Percentiles rank a stretch among this genome's conserved stretches.
phyloP scores from a whole-genome alignment of 225 moss, liverwort and hornwort species.

The Straminergon stramineum region DNA sequence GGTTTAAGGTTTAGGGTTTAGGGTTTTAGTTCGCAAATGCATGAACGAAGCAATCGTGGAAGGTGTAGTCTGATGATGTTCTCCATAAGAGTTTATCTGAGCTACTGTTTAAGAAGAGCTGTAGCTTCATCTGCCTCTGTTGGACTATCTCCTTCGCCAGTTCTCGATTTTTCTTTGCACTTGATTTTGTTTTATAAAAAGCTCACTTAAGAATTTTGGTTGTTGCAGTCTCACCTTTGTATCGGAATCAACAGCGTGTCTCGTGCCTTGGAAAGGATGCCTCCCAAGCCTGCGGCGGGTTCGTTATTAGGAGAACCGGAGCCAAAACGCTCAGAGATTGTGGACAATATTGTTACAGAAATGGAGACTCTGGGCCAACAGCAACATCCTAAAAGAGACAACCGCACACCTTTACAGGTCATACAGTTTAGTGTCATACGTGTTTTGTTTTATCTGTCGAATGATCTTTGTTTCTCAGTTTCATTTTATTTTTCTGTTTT shows the following conservation, averaged over 20 bases:
- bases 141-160: background rate
- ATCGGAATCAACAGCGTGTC: conserved; percentile 61
- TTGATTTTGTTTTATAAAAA: background rate
- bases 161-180: background rate
- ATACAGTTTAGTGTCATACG: background rate
- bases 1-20: background rate
- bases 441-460: background rate
- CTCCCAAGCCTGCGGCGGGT: conserved; percentile 8
- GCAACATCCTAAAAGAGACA: background rate
- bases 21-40: background rate
- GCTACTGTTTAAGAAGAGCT: background rate
- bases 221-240: conserved; percentile 40
- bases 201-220: background rate
- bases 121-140: background rate
- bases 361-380: conserved; percentile 5
- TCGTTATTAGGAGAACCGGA: background rate
- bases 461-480: background rate
- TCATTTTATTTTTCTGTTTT: background rate
- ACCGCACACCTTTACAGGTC: conserved; percentile 28
- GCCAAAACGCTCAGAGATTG: conserved; percentile 16
- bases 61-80: background rate
- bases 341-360: conserved; percentile 3
- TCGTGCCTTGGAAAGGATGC: conserved; percentile 56
- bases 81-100: background rate
- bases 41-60: background rate